Conservation (phyloP, 345 rosid genomes). For the Dovyalis caffra region DNA sequence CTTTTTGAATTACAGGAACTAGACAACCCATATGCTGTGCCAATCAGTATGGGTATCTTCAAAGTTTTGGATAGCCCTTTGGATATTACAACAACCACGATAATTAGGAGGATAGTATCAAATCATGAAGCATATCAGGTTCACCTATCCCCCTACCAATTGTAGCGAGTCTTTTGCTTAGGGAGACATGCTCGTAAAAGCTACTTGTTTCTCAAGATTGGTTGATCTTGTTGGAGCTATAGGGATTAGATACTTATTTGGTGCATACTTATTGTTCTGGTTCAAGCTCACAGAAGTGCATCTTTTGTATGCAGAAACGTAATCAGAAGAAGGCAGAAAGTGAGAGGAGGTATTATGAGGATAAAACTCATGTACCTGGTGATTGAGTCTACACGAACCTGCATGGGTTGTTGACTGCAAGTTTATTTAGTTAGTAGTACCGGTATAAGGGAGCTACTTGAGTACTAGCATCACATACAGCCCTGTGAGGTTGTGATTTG, state of each 20-base stretch:
- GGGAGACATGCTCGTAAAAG: not conserved
- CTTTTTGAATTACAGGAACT: slow-evolving; percentile 38
- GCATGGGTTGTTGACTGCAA: slow-evolving; percentile 1
- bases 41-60: slow-evolving; percentile 66
- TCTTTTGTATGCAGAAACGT: slow-evolving; percentile 49
- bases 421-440: not conserved
- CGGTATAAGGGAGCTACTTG: not conserved
- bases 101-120: slow-evolving; percentile 66
- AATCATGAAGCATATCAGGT: slow-evolving; percentile 79
- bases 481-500: slow-evolving; percentile 5
- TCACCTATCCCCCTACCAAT: not conserved
- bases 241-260: not conserved
- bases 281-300: not conserved
- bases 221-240: not conserved
- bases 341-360: slow-evolving; percentile 63
- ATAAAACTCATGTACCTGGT: slow-evolving; percentile 45
- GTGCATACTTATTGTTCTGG: not conserved
- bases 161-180: not conserved
- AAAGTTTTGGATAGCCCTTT: slow-evolving; percentile 63
- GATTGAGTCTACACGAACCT: slow-evolving; percentile 35
- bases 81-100: slow-evolving; percentile 68
- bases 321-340: slow-evolving; percentile 68
- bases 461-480: slow-evolving; percentile 9
- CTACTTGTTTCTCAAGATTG: not conserved
- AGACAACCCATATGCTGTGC: slow-evolving; percentile 62